These are phyloP conservation scores for Tulasnella sp. DNA, from an alignment of 768 basidiomycete genomes.

Conservation along the genomic window DNA sequence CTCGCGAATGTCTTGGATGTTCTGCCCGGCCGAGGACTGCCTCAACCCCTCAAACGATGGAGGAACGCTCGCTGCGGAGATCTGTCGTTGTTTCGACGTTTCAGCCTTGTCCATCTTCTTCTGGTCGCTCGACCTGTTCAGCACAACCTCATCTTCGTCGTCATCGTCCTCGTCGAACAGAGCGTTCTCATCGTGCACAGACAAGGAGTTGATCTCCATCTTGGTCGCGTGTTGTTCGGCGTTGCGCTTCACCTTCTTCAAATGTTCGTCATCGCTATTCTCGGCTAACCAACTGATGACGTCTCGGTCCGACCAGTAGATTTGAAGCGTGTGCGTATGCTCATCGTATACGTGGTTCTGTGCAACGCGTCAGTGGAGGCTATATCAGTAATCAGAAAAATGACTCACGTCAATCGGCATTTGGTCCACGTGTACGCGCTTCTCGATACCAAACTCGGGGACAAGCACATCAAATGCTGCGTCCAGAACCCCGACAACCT, in stretches of 20 bases:
- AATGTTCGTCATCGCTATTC: slow-evolving; percentile 89
- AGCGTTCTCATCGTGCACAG: slow-evolving; percentile 75
- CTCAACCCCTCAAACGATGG: slow-evolving; percentile 78
- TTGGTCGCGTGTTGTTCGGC: slow-evolving; percentile 83
- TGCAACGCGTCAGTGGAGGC: slow-evolving; percentile 22
- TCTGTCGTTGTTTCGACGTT: slow-evolving; percentile 61
- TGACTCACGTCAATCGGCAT: slow-evolving; percentile 87
- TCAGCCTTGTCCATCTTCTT: slow-evolving; percentile 33
- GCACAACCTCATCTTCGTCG: slow-evolving; percentile 73
- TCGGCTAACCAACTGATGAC: slow-evolving; percentile 93
- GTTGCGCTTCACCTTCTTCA: slow-evolving; percentile 87
- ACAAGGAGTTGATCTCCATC: slow-evolving; percentile 81
- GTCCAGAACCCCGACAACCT: slow-evolving; percentile 91
- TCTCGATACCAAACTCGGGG: slow-evolving; percentile 97
- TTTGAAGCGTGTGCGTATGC: slow-evolving; percentile 79
- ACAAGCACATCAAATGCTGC: slow-evolving; percentile 94
- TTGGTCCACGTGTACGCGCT: slow-evolving; percentile 95
- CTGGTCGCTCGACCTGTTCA: slow-evolving; percentile 42
- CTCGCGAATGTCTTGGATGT: slow-evolving; percentile 89
- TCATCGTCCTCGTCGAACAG: slow-evolving; percentile 81
- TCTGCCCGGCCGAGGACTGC: slow-evolving; percentile 64
- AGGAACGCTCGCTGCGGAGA: slow-evolving; percentile 62
- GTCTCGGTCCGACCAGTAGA: slow-evolving; percentile 92
- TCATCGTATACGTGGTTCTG: slow-evolving; percentile 96
- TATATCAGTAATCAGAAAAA: neutral